phyloP scores from a whole-genome alignment of 495 filamentous ascomycete species.

The Hypoxylon fuscum region DNA sequence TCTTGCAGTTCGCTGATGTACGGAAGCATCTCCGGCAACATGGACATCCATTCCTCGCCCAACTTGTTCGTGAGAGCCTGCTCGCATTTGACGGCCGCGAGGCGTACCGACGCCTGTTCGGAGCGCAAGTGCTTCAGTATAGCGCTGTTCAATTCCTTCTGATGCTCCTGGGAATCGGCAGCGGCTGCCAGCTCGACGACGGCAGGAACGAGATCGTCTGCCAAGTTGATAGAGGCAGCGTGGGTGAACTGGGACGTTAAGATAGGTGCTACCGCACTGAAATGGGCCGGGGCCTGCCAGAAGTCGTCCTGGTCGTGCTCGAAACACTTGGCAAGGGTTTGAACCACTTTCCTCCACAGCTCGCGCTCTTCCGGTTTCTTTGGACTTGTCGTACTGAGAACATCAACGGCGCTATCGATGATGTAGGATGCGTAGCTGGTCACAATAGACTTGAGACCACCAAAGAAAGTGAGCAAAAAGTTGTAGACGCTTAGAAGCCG shows the following conservation, averaged over 20 bases:
- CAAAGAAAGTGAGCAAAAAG: conserved; percentile 81
- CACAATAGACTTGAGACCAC: conserved; percentile 88
- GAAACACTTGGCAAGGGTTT: conserved; percentile 76
- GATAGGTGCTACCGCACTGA: conserved; percentile 71
- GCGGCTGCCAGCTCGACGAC: conserved; percentile 83
- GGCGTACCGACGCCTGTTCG: conserved; percentile 68
- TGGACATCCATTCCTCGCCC: conserved; percentile 89
- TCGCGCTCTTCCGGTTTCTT: conserved; percentile 61
- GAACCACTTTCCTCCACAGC: conserved; percentile 70
- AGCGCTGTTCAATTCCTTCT: conserved; percentile 81
- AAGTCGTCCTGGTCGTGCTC: conserved; percentile 81
- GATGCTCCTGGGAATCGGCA: conserved; percentile 82
- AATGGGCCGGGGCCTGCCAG: conserved; percentile 91
- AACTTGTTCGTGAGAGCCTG: conserved; percentile 77
- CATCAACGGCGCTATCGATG: conserved; percentile 73
- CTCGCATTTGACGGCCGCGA: conserved; percentile 83
- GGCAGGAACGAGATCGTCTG: conserved; percentile 55
- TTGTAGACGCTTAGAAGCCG: conserved; percentile 76
- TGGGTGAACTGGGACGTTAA: conserved; percentile 74
- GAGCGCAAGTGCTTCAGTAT: conserved; percentile 81
- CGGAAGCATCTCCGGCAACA: conserved; percentile 93
- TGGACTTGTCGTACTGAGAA: conserved; percentile 63
- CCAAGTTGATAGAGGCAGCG: conserved; percentile 54
- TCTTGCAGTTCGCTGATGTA: conserved; percentile 94
- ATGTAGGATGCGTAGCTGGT: conserved; percentile 88